Evolutionary conservation across 495 filamentous ascomycete species (phyloP).

Genomic region (Aspergillus olivimuriae): DNA sequence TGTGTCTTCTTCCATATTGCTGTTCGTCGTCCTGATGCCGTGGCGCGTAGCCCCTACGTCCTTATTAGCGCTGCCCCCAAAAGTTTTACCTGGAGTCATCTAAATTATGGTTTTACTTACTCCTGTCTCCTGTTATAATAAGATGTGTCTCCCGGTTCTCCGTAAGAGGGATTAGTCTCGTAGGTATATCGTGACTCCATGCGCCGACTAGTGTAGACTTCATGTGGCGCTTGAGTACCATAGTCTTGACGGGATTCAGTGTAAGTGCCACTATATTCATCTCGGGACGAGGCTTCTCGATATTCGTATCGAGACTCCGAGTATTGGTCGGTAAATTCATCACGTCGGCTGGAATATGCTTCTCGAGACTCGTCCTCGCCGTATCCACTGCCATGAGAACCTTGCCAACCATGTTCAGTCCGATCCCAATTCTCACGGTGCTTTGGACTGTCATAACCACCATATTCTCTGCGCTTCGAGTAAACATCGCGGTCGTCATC

Average conservation of each 20-base stretch:
- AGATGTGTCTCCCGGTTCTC: neutral
- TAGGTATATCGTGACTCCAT: neutral
- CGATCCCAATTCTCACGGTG: neutral
- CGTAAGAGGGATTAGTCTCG: slow-evolving; percentile 4
- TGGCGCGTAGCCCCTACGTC: slow-evolving; percentile 5
- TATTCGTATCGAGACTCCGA: neutral
- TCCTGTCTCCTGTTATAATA: slow-evolving; percentile 2
- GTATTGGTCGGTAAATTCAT: neutral
- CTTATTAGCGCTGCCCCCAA: too few species aligned
- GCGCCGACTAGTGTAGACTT: neutral
- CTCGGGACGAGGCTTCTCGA: slow-evolving; percentile 10
- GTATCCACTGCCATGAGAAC: neutral
- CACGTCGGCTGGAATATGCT: neutral
- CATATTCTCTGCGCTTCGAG: neutral
- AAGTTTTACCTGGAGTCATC: too few species aligned
- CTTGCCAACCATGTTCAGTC: neutral
- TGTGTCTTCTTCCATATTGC: too few species aligned
- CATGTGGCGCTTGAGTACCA: slow-evolving; percentile 4
- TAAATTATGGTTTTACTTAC: too few species aligned
- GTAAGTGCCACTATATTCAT: slow-evolving; percentile 11
- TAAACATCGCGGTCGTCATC: neutral
- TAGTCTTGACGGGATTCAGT: slow-evolving; percentile 2
- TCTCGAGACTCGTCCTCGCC: neutral
- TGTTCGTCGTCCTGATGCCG: too few species aligned
- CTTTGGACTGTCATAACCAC: neutral